Evolutionary conservation across 2,329 filamentous ascomycete species (phyloP), one percentile per base, ranked within the genome.

Genomic region (Pseudogymnoascus sp.): DNA sequence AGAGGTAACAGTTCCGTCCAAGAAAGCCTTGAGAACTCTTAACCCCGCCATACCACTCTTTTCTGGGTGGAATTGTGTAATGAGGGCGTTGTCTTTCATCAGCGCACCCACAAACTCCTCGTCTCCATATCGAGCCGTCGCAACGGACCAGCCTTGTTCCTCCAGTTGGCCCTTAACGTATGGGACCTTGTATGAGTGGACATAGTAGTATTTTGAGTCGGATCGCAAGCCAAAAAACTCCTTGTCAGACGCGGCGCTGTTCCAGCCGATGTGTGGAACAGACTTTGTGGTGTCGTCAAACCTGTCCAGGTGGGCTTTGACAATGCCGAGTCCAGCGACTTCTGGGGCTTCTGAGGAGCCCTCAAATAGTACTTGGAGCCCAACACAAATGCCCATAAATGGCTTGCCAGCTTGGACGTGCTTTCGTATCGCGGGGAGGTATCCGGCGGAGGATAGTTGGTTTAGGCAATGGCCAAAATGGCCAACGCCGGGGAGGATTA

Each of bases 221-320:
- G 90, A 87, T 28, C 84, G 80, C 62, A 99, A 78, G 64, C 89
- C 92, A 75, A 93, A 97, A 64, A 97, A 83, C 69, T 80, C 83
- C 67, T 83, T 77, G 17, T 77, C 73, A 66, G 69, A 72, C 9
- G 87, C 86, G 50, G 96, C 95, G 69, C 87, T 92, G 77, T 99
- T 99, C 95, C 95, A 99, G 63, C 95, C 95, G 75, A 99, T 99
- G 78, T 99, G 96, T 40, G 95, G 95, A n/a, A 99, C 96, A 38
- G 92, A 87, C 78, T 97, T 97, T 71, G 84, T 79, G 33, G 77
- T 75, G 74, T 90, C 86, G 73, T 91, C 80, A 78, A 99, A 99
- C 65, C 87, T 87, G 72, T 85, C 81, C 67, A 99, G 83, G 10
- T 78, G 79, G 40, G 83, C 84, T 50, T 87, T 86, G 66, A 97